phyloP scores from a whole-genome alignment of 75 land plant species.

The Isoetes taiwanensis region DNA sequence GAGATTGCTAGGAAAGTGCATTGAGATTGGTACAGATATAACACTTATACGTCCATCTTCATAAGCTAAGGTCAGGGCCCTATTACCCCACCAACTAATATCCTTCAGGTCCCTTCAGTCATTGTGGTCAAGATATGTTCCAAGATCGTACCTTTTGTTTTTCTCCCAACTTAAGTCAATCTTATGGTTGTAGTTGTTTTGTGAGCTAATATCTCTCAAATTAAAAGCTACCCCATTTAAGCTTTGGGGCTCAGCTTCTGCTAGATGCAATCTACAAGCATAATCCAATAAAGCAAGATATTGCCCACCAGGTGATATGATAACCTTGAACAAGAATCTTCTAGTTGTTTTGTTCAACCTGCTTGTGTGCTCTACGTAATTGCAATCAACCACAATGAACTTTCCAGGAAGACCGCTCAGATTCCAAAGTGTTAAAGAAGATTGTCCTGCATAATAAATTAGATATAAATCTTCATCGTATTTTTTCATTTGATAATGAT shows the following conservation, averaged over 20 bases:
- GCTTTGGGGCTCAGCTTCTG: background rate
- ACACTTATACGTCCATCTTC: conserved; percentile 27
- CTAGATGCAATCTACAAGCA: conserved; percentile 21
- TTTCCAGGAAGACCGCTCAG: background rate
- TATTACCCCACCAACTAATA: conserved; percentile 64
- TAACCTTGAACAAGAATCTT: conserved; percentile 21
- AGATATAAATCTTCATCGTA: background rate
- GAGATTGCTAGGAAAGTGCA: conserved; percentile 16
- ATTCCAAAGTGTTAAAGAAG: background rate
- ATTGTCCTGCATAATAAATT: background rate
- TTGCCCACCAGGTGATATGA: conserved; percentile 35
- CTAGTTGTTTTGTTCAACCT: conserved; percentile 11
- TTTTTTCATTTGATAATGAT: background rate
- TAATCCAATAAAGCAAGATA: conserved; percentile 39
- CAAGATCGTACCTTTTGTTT: conserved; percentile 10
- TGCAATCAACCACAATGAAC: conserved; percentile 13
- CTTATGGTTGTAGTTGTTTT: background rate
- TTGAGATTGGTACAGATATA: conserved; percentile 23
- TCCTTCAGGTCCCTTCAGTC: conserved; percentile 19
- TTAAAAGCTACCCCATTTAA: background rate
- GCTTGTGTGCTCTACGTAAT: conserved; percentile 27
- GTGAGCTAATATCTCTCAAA: background rate
- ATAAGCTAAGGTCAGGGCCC: conserved; percentile 32
- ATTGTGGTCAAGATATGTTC: background rate
- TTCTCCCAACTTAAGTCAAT: conserved; percentile 5